phyloP scores from a whole-genome alignment of 1,284 basidiomycete species.

The Quambalaria eucalypti region DNA sequence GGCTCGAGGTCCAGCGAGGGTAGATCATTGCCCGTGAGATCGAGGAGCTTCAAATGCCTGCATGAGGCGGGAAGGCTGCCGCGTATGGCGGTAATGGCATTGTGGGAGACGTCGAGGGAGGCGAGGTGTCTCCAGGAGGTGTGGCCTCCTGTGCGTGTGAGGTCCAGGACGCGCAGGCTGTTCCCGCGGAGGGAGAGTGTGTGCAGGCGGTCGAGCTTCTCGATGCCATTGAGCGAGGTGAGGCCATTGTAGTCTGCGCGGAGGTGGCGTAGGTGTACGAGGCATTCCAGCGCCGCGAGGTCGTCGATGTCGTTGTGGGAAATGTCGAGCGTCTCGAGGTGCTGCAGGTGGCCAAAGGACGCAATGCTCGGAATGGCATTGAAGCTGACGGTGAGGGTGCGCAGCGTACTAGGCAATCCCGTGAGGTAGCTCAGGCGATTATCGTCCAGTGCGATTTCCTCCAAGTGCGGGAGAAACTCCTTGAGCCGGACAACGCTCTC shows the following conservation, averaged over 20 bases:
- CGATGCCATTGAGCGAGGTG: conserved; percentile 59
- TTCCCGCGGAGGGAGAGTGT: conserved; percentile 78
- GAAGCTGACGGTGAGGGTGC: conserved; percentile 19
- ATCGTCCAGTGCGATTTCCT: conserved; percentile 61
- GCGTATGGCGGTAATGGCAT: conserved; percentile 53
- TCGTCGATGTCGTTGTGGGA: conserved; percentile 79
- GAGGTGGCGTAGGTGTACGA: conserved; percentile 69
- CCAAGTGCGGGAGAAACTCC: conserved; percentile 81
- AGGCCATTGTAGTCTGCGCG: conserved; percentile 81
- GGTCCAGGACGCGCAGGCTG: conserved; percentile 59
- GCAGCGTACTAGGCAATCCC: conserved; percentile 32
- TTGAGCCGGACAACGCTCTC: conserved; percentile 86
- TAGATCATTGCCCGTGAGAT: conserved; percentile 70
- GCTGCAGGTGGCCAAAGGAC: conserved; percentile 75
- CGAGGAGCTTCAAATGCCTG: conserved; percentile 63
- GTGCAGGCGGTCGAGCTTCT: conserved; percentile 51
- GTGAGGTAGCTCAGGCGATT: conserved; percentile 38
- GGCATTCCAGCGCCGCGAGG: conserved; percentile 17
- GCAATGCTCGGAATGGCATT: conserved; percentile 60
- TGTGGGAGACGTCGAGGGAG: conserved; percentile 70
- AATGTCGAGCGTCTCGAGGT: conserved; percentile 81
- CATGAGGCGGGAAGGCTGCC: conserved; percentile 16
- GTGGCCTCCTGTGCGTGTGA: conserved; percentile 4
- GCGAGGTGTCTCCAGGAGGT: conserved; percentile 54
- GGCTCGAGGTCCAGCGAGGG: conserved; percentile 49